Conservation (phyloP, 768 basidiomycete genomes). For the Mycena metata region DNA sequence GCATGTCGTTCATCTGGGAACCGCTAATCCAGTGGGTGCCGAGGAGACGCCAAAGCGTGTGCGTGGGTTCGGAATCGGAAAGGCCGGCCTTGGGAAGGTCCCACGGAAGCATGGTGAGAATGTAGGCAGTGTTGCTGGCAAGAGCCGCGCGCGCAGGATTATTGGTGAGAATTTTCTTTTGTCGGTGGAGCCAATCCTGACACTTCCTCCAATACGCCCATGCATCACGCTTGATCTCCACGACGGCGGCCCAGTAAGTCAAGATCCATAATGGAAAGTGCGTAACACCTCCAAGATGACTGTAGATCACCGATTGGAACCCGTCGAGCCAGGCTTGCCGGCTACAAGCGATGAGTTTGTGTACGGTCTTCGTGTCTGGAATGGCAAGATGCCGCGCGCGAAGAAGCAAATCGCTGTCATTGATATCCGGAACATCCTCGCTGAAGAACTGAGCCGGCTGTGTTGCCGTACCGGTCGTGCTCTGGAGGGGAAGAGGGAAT, state of each 20-base stretch:
- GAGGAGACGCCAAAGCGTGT: neutral
- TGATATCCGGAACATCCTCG: neutral
- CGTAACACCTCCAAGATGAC: constrained; percentile 17
- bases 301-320: constrained; percentile 14
- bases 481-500: neutral
- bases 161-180: neutral
- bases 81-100: neutral
- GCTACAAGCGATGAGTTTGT: neutral
- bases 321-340: constrained; percentile 26
- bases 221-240: constrained; percentile 10
- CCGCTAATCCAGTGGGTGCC: neutral
- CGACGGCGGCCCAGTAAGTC: constrained; percentile 11
- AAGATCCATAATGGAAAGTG: constrained; percentile 22
- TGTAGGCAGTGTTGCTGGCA: neutral
- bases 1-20: neutral
- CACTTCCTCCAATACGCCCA: neutral
- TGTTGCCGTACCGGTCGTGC: neutral
- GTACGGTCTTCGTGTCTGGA: constrained; percentile 1
- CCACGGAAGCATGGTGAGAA: constrained; percentile 5
- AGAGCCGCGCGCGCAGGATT: constrained; percentile 10
- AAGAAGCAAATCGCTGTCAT: neutral
- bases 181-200: constrained; percentile 1
- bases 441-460: constrained; percentile 15
- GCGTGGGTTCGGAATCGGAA: neutral
- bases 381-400: constrained; percentile 16